phyloP scores from a whole-genome alignment of 2,329 filamentous ascomycete genomes.

The Periconia sp. region DNA sequence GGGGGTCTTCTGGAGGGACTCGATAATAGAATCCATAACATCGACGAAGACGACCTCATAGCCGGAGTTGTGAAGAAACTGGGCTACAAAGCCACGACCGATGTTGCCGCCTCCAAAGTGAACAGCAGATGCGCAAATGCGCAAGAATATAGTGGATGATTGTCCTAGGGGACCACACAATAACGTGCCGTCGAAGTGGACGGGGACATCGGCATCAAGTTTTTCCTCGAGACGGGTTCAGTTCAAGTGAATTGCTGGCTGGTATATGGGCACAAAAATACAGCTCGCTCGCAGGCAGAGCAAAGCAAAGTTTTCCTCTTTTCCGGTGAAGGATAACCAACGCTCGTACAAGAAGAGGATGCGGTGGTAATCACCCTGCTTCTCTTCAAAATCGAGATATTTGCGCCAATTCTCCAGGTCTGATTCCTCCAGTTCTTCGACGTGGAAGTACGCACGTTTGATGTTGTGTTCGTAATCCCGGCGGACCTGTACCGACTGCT shows the following conservation, averaged over 20 bases:
- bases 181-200: no score
- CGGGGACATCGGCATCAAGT: no score
- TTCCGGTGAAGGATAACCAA: constrained; percentile 79
- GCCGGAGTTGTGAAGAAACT: constrained; percentile 87
- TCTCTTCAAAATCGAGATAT: constrained; percentile 94
- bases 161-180: no score
- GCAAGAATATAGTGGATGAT: no score
- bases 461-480: constrained; percentile 96
- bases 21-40: constrained; percentile 82
- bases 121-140: no score
- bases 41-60: constrained; percentile 97
- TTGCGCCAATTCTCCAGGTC: constrained; percentile 92
- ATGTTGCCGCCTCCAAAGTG: constrained; percentile 59
- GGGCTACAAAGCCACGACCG: constrained; percentile 51
- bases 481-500: constrained; percentile 84
- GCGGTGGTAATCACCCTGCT: constrained; percentile 74
- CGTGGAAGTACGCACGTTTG: constrained; percentile 95
- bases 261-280: constrained; percentile 82
- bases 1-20: constrained; percentile 71
- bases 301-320: constrained; percentile 86
- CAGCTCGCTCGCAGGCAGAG: constrained; percentile 88
- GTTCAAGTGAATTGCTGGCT: constrained; percentile 80
- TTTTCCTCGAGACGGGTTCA: constrained; percentile 96
- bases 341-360: constrained; percentile 85
- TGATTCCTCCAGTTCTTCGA: constrained; percentile 83